Conservation (phyloP, 1,284 basidiomycete genomes). For the Bothia castanella region DNA sequence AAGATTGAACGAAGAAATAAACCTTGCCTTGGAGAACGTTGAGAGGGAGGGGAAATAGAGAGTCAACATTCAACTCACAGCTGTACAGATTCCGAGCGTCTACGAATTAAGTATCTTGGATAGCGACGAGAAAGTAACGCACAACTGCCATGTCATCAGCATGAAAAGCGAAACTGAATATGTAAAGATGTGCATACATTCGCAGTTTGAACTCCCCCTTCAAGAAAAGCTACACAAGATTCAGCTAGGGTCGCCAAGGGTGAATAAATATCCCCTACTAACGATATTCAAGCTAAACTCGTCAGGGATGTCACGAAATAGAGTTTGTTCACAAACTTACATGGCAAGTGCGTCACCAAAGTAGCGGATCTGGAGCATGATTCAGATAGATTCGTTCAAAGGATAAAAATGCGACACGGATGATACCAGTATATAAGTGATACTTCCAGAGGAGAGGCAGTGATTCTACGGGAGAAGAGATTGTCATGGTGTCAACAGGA, state of each 20-base stretch:
- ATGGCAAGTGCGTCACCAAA: conserved; percentile 18
- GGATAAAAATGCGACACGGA: not conserved
- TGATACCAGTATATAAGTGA: conserved; percentile 17
- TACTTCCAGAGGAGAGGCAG: conserved; percentile 3
- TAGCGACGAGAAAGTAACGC: not conserved
- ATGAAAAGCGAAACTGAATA: not conserved
- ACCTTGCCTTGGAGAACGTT: conserved; percentile 5
- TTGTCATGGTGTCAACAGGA: not conserved
- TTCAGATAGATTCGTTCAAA: not conserved
- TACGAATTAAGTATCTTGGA: not conserved
- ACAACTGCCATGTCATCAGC: conserved; percentile 16
- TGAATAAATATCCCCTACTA: not conserved
- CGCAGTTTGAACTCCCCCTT: conserved; percentile 1
- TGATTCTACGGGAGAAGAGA: not conserved
- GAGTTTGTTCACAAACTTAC: conserved; percentile 10
- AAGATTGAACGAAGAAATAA: conserved; percentile 8
- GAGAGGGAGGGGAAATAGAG: not conserved
- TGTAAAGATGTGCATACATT: conserved; percentile 5
- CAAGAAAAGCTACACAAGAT: conserved; percentile 1
- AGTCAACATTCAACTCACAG: conserved; percentile 6
- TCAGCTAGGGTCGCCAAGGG: not conserved
- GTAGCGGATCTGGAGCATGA: conserved; percentile 22
- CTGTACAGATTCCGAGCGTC: not conserved
- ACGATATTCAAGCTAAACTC: conserved; percentile 17
- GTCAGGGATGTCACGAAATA: not conserved